Evolutionary conservation across 2,329 filamentous ascomycete species (phyloP), one percentile per base, ranked within the genome.

Genomic region (Monilinia fructicola): DNA sequence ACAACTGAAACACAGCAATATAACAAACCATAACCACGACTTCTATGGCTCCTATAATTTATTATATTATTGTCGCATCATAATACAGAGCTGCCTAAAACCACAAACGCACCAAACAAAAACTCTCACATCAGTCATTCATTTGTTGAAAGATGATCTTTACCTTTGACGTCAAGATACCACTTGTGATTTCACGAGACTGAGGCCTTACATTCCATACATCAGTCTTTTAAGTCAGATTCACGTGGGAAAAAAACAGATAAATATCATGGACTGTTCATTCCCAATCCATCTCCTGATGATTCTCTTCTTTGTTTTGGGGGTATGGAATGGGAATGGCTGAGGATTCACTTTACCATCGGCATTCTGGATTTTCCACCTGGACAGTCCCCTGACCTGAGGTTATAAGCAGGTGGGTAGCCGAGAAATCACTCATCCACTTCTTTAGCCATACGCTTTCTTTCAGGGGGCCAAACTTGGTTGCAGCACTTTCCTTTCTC

Each of bases 301-400:
- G 21, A 14, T 46, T 48, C 44, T 50, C n/a, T 60, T 14, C n/a
- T 50, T 21, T 21, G 10, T 23, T 18, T 26, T 50, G 14, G 18
- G 2, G 4, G 12, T 23, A 12, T 50, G 44, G n/a, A 35, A n/a
- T 50, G 44, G 14, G 14, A 50, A 50, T 60, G 44, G 16, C 31
- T 26, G 44, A 35, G 44, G 16, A 38, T 60, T 60, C 44, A 50
- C 44, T 50, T 42, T 50, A 50, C 58, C 44, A 26, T 60, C 12
- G n/a, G 58, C 44, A 11, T 38, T 50, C 14, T 50, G 58, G 28
- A 21, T 50, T 50, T 60, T 50, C 28, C 28, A 18, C 14, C 28
- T 26, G 6, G 56, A 35, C 40, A n/a, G 28, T 42, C 1, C 21
- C 23, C 56, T 16, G 42, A 38, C 28, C 16, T 31, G 18, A 26